Conservation (phyloP, 495 filamentous ascomycete genomes). For the Lepraria neglecta region DNA sequence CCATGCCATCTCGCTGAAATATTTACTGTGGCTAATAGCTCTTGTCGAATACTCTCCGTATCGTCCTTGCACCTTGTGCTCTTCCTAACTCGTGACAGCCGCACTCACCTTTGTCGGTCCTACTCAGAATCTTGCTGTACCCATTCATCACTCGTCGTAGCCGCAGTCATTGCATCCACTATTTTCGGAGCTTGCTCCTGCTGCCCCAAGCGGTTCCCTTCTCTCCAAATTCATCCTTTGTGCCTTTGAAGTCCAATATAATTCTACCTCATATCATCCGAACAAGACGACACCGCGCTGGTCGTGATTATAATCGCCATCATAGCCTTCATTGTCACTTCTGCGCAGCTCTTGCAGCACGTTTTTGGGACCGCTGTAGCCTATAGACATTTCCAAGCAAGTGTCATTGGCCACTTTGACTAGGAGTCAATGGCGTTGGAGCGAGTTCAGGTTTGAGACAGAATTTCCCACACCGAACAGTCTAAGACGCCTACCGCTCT, state of each 20-base stretch:
- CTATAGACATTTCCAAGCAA: conserved; percentile 34
- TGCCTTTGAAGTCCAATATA: neutral
- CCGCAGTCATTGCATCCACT: too few species aligned
- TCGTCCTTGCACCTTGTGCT: too few species aligned
- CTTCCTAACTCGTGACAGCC: too few species aligned
- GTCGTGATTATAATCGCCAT: conserved; percentile 34
- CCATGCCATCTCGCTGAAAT: too few species aligned
- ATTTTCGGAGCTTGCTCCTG: too few species aligned
- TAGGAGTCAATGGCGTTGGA: conserved; percentile 30
- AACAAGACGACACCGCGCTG: conserved; percentile 16
- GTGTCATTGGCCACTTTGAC: conserved; percentile 34
- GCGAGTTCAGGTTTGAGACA: conserved; percentile 35
- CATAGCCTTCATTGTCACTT: conserved; percentile 33
- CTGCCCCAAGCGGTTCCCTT: too few species aligned
- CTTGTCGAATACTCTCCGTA: too few species aligned
- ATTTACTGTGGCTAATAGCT: too few species aligned
- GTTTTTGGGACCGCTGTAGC: conserved; percentile 37
- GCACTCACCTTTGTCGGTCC: too few species aligned
- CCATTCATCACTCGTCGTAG: too few species aligned
- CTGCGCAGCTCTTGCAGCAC: conserved; percentile 33
- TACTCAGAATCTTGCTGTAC: too few species aligned
- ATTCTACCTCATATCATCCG: neutral
- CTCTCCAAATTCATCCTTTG: too few species aligned
- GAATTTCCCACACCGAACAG: conserved; percentile 26
- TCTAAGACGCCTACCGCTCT: neutral